phyloP scores from a whole-genome alignment of 1,139 yeast genomes.

The Saccharomycopsis crataegensis region DNA sequence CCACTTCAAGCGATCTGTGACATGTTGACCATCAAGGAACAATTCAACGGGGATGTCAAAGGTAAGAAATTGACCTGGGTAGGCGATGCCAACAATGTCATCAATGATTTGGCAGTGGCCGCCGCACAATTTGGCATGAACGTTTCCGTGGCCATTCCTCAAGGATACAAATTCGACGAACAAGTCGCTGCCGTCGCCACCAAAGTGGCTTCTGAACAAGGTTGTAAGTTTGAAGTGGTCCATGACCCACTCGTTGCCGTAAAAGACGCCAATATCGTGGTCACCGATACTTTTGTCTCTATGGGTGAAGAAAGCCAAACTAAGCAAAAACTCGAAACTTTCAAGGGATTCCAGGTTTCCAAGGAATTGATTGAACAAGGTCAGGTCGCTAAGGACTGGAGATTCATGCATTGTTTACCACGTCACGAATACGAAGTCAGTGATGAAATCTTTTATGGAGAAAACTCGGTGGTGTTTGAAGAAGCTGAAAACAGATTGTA shows the following conservation, averaged over 20 bases:
- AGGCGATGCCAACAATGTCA: constrained; percentile 93
- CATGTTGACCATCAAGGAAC: constrained; percentile 74
- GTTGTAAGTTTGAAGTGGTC: constrained; percentile 52
- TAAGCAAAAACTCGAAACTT: constrained; percentile 63
- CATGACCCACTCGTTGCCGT: constrained; percentile 72
- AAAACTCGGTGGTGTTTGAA: constrained; percentile 77
- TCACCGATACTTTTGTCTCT: constrained; percentile 96
- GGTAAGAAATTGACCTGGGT: constrained; percentile 82
- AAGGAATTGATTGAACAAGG: constrained; percentile 48
- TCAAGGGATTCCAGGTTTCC: constrained; percentile 80
- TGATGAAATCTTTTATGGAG: constrained; percentile 85
- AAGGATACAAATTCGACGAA: constrained; percentile 55
- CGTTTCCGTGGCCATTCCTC: constrained; percentile 79
- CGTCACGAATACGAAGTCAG: constrained; percentile 90
- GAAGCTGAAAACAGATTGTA: constrained; percentile 95
- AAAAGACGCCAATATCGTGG: constrained; percentile 67
- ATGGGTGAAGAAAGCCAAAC: constrained; percentile 95
- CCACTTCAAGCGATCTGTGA: constrained; percentile 96
- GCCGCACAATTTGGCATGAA: constrained; percentile 78
- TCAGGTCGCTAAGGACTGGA: constrained; percentile 63
- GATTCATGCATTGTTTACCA: constrained; percentile 96
- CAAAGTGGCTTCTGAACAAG: constrained; percentile 43
- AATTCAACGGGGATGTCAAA: constrained; percentile 39
- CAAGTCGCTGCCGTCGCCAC: constrained; percentile 51
- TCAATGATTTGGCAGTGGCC: constrained; percentile 90